These are phyloP conservation scores for Fusarium concolor DNA, from an alignment of 2,329 filamentous ascomycete genomes.

Conservation along the genomic window DNA sequence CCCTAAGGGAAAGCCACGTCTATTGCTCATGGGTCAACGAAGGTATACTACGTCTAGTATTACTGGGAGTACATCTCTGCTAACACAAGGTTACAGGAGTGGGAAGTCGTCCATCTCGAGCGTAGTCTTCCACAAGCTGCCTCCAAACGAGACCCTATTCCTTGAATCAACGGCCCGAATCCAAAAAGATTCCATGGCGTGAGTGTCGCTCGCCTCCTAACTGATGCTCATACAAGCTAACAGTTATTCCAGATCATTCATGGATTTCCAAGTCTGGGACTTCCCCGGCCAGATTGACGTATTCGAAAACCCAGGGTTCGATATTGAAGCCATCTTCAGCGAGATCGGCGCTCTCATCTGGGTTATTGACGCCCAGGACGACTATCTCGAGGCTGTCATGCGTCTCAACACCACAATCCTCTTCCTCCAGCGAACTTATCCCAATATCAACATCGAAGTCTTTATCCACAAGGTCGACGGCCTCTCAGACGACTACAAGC, in stretches of 20 bases:
- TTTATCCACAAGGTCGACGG: conserved; percentile 99
- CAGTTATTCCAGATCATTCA: conserved; percentile 78
- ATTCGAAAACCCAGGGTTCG: conserved; percentile 88
- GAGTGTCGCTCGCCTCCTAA: conserved; percentile 53
- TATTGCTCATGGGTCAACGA: conserved; percentile 95
- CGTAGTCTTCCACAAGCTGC: conserved; percentile 98
- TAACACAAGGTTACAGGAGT: conserved; percentile 69
- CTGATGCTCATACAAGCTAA: not conserved
- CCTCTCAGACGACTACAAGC: conserved; percentile 95
- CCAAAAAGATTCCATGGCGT: conserved; percentile 96
- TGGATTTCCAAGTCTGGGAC: conserved; percentile 99
- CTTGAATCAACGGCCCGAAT: conserved; percentile 94
- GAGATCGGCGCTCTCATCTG: conserved; percentile 95
- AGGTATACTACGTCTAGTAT: conserved; percentile 67
- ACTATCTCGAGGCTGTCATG: conserved; percentile 91
- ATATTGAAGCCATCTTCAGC: conserved; percentile 93
- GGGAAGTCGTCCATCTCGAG: conserved; percentile 98
- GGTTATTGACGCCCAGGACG: conserved; percentile 98
- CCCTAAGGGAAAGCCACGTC: conserved; percentile 78
- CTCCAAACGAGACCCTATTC: conserved; percentile 94
- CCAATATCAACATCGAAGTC: conserved; percentile 95
- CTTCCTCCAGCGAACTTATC: conserved; percentile 87
- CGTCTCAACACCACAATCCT: conserved; percentile 90
- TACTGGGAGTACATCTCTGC: not conserved
- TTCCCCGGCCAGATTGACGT: conserved; percentile 93